Conservation (phyloP, 768 basidiomycete genomes). For the Auricularia cornea region DNA sequence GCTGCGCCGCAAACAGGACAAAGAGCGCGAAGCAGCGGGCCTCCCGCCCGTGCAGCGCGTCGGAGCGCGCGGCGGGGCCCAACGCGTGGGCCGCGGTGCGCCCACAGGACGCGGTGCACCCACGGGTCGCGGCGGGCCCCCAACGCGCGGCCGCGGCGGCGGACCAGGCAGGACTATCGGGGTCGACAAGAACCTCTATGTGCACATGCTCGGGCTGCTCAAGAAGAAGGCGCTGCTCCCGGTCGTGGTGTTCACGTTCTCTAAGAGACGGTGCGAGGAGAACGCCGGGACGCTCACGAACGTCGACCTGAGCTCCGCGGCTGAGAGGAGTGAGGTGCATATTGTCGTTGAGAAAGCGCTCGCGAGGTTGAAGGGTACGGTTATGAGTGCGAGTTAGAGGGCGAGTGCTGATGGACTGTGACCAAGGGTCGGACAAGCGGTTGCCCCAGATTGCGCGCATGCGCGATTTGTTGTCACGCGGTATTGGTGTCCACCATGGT, state of each 20-base stretch:
- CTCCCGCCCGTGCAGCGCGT: slow-evolving; percentile 75
- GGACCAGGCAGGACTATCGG: slow-evolving; percentile 43
- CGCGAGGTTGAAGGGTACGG: slow-evolving; percentile 77
- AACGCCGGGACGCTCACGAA: slow-evolving; percentile 86
- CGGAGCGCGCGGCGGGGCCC: slow-evolving; percentile 68
- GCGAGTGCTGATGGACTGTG: neutral
- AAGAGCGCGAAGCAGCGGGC: slow-evolving; percentile 93
- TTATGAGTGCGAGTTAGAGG: neutral
- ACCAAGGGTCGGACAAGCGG: slow-evolving; percentile 76
- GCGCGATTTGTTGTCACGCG: slow-evolving; percentile 80
- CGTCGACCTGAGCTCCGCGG: slow-evolving; percentile 75
- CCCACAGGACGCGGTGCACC: slow-evolving; percentile 25
- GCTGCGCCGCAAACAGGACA: slow-evolving; percentile 89
- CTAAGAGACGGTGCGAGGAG: slow-evolving; percentile 95
- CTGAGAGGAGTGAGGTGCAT: slow-evolving; percentile 96
- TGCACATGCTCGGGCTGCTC: slow-evolving; percentile 80
- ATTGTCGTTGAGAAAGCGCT: slow-evolving; percentile 89
- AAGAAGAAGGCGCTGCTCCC: slow-evolving; percentile 83
- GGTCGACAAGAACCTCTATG: slow-evolving; percentile 86
- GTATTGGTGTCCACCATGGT: slow-evolving; percentile 97
- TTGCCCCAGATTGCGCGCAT: slow-evolving; percentile 90
- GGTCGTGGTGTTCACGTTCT: slow-evolving; percentile 94
- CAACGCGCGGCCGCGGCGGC: slow-evolving; percentile 34
- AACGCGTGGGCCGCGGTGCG: slow-evolving; percentile 26
- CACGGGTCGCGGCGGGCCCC: slow-evolving; percentile 22